Evolutionary conservation across 2,329 filamentous ascomycete species (phyloP).

Genomic region (Myriosclerotinia curreyana): DNA sequence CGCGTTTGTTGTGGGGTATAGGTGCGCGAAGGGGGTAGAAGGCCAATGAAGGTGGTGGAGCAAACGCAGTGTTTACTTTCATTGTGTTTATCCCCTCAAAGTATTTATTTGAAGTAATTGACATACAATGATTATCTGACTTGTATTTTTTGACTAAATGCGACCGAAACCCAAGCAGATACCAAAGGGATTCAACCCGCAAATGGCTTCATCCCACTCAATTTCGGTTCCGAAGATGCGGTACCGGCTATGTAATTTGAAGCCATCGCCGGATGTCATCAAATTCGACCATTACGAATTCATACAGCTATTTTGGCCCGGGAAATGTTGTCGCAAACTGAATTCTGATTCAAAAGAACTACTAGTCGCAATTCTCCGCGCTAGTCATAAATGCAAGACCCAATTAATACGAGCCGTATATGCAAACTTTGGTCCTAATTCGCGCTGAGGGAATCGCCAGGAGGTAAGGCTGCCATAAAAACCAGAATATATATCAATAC

Average conservation of each 20-base stretch:
- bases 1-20: neutral
- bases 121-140: neutral
- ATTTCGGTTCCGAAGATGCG: fast-evolving
- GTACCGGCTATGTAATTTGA: no score
- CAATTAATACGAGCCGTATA: neutral
- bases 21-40: neutral
- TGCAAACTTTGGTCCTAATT: neutral
- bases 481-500: no score
- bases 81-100: neutral
- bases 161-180: neutral
- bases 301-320: no score
- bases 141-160: no score
- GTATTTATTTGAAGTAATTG: neutral
- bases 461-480: neutral
- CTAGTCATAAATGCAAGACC: no score
- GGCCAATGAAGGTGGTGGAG: neutral
- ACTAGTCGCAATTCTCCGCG: no score
- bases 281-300: neutral
- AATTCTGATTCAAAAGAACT: no score
- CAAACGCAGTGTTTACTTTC: neutral
- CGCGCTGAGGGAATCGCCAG: no score
- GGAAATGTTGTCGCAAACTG: no score
- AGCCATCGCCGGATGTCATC: neutral
- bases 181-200: neutral
- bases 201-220: no score